Evolutionary conservation across 2,329 filamentous ascomycete species (phyloP), one percentile per base, ranked within the genome.

Genomic region (Verticillium dahliae): DNA sequence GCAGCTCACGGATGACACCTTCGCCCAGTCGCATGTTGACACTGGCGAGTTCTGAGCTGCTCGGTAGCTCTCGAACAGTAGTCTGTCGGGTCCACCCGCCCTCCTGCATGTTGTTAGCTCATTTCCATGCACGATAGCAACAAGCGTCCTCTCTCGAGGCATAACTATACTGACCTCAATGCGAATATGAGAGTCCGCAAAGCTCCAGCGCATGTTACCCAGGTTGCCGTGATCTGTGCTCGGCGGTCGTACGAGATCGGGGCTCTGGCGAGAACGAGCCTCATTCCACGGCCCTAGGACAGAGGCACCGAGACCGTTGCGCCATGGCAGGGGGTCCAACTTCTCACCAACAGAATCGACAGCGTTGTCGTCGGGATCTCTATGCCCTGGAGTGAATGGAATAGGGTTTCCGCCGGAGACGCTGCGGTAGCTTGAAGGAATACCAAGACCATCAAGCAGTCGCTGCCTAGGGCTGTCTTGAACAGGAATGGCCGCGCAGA

Each of bases 61-160:
- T 82, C 37, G 83, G 80, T 2, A 90, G 78, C 73, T 90, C 86
- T 33, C 85, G 81, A 15, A 86, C 75, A 5, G 87, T 90, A 0
- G 89, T 91, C 72, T 92, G 87, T 31, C 89, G 81, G 1, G 89
- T 90, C 90, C 90, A 92, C 58, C 90, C 89, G 56, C 87, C 88
- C 73, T 91, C 88, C 80, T 90, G 62, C 41, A 61, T 27, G 2
- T 10, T 27, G 45, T 56, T 31, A 56, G 14, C 14, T 22, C 13
- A 13, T 4, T 15, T 22, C 54, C 2, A 34, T 34, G 4, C 6
- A 18, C 11, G 52, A 35, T 31, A 37, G n/a, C 37, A 34, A 55
- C 63, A 15, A 65, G 62, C 38, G 10, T 50, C n/a, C 22, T 37
- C 13, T 9, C 9, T 37, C 38, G 15, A 14, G 18, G 1, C 6